Evolutionary conservation across 306 rosid genomes (phyloP).

Genomic region (Cucurbita ficifolia): DNA sequence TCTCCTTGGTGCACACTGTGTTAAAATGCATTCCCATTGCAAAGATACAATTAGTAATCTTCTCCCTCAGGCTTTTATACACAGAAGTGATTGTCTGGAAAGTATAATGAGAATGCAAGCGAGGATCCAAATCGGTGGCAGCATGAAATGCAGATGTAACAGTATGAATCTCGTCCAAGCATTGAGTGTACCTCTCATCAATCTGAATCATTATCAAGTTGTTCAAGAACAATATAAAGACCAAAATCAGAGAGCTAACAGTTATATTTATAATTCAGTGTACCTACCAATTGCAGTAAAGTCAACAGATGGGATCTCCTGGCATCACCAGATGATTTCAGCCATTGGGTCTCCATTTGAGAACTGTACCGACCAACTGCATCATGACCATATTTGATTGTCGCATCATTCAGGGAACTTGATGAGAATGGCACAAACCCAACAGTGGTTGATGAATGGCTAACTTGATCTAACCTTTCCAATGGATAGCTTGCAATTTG

Average conservation of each 20-base stretch:
- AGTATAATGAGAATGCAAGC: slow-evolving; percentile 54
- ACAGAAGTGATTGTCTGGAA: slow-evolving; percentile 28
- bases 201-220: slow-evolving; percentile 27
- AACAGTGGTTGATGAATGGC: slow-evolving; percentile 8
- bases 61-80: slow-evolving; percentile 60
- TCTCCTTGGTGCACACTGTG: slow-evolving; percentile 22
- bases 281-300: slow-evolving; percentile 62
- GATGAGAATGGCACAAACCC: slow-evolving; percentile 4
- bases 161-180: slow-evolving; percentile 73
- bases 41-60: slow-evolving; percentile 53
- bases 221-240: not conserved
- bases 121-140: slow-evolving; percentile 69
- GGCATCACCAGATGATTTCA: slow-evolving; percentile 26
- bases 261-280: not conserved
- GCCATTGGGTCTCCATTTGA: slow-evolving; percentile 20
- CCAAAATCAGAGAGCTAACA: not conserved
- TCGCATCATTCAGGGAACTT: not conserved
- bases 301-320: slow-evolving; percentile 52
- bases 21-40: slow-evolving; percentile 29
- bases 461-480: slow-evolving; percentile 28
- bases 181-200: slow-evolving; percentile 58
- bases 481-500: slow-evolving; percentile 55
- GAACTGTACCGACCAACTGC: slow-evolving; percentile 15
- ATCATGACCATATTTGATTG: slow-evolving; percentile 3
- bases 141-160: slow-evolving; percentile 74